Base-by-base conservation (phyloP, 2,329 filamentous ascomycete genomes). In the Cercospora sesami region DNA sequence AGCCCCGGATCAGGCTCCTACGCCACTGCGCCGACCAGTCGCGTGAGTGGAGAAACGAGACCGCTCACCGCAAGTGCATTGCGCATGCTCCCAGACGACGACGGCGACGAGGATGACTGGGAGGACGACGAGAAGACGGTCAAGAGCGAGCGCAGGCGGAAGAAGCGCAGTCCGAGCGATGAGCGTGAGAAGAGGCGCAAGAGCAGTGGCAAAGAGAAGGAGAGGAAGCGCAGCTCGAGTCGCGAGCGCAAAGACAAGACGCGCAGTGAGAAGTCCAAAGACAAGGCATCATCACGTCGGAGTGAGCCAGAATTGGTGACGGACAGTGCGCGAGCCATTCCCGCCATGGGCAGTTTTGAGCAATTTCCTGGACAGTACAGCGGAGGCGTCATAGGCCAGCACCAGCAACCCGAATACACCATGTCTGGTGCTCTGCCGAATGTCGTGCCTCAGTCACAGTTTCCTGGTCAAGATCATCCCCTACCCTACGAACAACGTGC, bases 381-480 rank as follows among this genome's bases (percentile, higher is more conserved):
- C 18, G 71, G 66, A 30, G 67, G 68, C 0, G 51, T 70, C 16
- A 69, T 74, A 59, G 71, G 71, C 3, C 67, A 68, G 23, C 45
- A 45, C 23, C 51, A 63, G 39, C 45, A 64, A 1, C 45, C 45
- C 21, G 64, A 65, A n/a, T 67, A 68, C 12, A 58, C 64, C 28
- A 76, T 77, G 73, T 76, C 76, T 57, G 76, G 76, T 18, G 75
- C 74, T n/a, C 64, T 77, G 58, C 75, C 75, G 12, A 68, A 58
- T 69, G 68, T 61, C 60, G 72, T 70, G 33, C 75, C 71, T 36
- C 69, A 69, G 21, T 71, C 73, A 36, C 87, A 89, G 73, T 89
- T 89, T 72, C 86, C 86, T 5, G 86, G 86, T 60, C 86, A 88
- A 74, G 81, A 86, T 66, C 84, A 85, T 16, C 78, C 80, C 64